Conservation (phyloP, 768 basidiomycete species). For the Pisolithus microcarpus region DNA sequence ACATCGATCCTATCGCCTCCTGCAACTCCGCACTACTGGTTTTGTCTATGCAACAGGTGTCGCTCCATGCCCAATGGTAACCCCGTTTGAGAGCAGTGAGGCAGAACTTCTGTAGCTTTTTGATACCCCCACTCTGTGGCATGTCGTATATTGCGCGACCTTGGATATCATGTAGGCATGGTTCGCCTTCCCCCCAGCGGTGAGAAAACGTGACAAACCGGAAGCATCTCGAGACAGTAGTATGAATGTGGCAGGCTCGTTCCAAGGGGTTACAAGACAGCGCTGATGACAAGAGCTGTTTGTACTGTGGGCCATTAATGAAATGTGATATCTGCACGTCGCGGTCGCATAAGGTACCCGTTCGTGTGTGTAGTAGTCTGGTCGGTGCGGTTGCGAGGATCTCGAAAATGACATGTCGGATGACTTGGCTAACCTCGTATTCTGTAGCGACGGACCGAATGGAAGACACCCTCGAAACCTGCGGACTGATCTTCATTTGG, state of each 20-base stretch:
- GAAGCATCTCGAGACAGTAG: not conserved
- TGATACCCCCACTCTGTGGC: not conserved
- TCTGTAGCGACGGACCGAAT: too few species aligned
- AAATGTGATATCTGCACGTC: not conserved
- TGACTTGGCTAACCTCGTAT: too few species aligned
- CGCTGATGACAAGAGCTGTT: too few species aligned
- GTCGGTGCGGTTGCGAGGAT: too few species aligned
- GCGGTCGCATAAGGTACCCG: too few species aligned
- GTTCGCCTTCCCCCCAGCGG: slow-evolving; percentile 1
- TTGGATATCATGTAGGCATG: not conserved
- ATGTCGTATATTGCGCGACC: not conserved
- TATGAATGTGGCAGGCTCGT: not conserved
- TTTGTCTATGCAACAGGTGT: slow-evolving; percentile 6
- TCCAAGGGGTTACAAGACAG: not conserved
- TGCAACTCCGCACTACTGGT: not conserved
- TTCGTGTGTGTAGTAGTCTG: not conserved
- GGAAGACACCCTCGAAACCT: too few species aligned
- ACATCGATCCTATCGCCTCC: slow-evolving; percentile 2
- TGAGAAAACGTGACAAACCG: slow-evolving; percentile 2
- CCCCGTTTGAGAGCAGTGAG: not conserved
- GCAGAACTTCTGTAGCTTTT: slow-evolving; percentile 1
- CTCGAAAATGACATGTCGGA: too few species aligned
- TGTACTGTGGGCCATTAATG: not conserved
- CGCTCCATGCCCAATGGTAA: slow-evolving; percentile 1
- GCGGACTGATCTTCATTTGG: too few species aligned